Base-by-base conservation (phyloP, 1,284 basidiomycete species). In the Fistulinella cinereoalba region DNA sequence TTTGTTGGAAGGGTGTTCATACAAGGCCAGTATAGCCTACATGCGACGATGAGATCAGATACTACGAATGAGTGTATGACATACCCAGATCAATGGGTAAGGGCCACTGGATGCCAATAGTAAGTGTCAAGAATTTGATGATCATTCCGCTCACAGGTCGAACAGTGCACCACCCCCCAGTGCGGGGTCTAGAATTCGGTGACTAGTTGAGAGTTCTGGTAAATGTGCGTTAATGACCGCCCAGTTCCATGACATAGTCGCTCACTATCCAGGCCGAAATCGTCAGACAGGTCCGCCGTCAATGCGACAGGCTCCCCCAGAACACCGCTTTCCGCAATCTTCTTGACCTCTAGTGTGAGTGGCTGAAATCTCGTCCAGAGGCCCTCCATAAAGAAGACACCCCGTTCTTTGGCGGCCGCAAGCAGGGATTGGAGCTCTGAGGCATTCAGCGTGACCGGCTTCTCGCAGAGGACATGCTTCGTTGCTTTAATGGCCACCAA, bases 381-480 rank as follows among this genome's bases (percentile, higher is more conserved):
- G 3, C 84, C 91, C 68, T 93, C 92, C 91, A 94, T 93, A 57
- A 94, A 80, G 73, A 94, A 94, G 2, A 91, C 75, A 12, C 81
- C 78, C 56, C 85, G 73, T 64, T 88, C 77, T 62, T 83, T 85
- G 0, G 93, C 92, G 19, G 91, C 76, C 8, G 70, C 66, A 19
- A 91, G 68, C 25, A 96, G 74, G 41, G 83, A 79, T 36, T 80
- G 73, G 19, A 86, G 71, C 56, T 89, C 85, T 6, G 81, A 74
- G 5, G 72, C 69, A 57, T 86, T 88, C 44, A 68, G 76, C 2
- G 85, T 88, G 21, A 84, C 79, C 1, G 85, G 83, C 61, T 93
- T 93, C 70, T 95, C 92, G 68, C 88, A 88, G 16, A 93, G 80
- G 18, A 96, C 86, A 65, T 93, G 80, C 67, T 95, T 97, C 42